These are phyloP conservation scores for Cornus kousa DNA, from an alignment of 148 eudicot genomes.

Conservation along the genomic window DNA sequence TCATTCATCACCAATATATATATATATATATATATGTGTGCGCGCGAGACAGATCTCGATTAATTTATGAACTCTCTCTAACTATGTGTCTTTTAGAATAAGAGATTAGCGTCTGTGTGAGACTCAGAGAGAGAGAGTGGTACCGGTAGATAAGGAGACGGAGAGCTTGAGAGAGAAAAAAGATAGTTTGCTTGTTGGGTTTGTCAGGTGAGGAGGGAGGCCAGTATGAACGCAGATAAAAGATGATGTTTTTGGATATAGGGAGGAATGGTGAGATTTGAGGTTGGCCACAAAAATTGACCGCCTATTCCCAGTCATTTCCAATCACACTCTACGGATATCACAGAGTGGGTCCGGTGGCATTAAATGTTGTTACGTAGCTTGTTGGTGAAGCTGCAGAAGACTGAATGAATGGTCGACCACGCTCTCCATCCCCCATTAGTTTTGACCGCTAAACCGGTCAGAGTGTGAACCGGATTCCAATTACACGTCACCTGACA, in stretches of 20 bases:
- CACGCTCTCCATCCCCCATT: neutral
- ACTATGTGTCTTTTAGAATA: too few relatives aligned
- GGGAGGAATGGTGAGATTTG: too few relatives aligned
- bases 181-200: neutral
- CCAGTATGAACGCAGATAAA: constrained; percentile 6
- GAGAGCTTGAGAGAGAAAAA: neutral
- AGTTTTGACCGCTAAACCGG: neutral
- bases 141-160: too few relatives aligned
- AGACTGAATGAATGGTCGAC: neutral
- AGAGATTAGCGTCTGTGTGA: too few relatives aligned
- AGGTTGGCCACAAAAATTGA: constrained; percentile 21
- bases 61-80: neutral
- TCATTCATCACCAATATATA: too few relatives aligned
- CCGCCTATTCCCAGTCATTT: constrained; percentile 30
- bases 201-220: neutral
- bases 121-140: too few relatives aligned
- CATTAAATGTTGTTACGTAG: constrained; percentile 21
- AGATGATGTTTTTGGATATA: too few relatives aligned
- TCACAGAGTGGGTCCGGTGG: neutral
- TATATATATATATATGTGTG: too few relatives aligned
- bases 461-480: constrained; percentile 25
- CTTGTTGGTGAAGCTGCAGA: neutral
- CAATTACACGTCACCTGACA: constrained; percentile 8
- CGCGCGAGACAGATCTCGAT: neutral
- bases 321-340: constrained; percentile 12